These are phyloP conservation scores for Leucocoprinus leucothites DNA, from an alignment of 768 basidiomycete genomes.

Conservation along the genomic window DNA sequence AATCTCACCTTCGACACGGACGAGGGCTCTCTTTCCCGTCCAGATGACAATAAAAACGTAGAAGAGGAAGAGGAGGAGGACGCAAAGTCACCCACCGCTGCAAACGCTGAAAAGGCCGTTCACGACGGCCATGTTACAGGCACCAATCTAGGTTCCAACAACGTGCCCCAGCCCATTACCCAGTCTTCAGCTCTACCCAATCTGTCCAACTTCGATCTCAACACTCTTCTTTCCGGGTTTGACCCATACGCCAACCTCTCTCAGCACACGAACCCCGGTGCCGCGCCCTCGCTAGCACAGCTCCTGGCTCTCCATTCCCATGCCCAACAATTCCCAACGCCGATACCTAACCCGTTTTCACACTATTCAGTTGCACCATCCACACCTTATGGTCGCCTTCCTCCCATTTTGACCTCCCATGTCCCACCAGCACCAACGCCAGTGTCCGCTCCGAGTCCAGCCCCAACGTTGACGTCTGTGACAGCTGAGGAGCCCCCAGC, in stretches of 20 bases:
- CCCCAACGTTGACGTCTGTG: constrained; percentile 17
- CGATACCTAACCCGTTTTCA: constrained; percentile 20
- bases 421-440: constrained; percentile 15
- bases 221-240: constrained; percentile 35
- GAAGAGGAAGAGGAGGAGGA: constrained; percentile 52
- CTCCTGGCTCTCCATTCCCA: constrained; percentile 57
- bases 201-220: constrained; percentile 38
- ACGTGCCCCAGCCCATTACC: not conserved
- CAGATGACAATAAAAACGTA: constrained; percentile 33
- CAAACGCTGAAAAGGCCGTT: constrained; percentile 34
- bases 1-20: constrained; percentile 78
- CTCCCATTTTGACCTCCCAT: constrained; percentile 15
- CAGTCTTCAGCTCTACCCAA: constrained; percentile 19
- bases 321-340: constrained; percentile 16
- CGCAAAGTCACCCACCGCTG: constrained; percentile 28
- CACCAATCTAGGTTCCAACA: constrained; percentile 34
- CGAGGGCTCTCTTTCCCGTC: constrained; percentile 44
- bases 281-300: constrained; percentile 63
- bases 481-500: constrained; percentile 32
- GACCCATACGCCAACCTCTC: constrained; percentile 36
- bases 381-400: constrained; percentile 21
- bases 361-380: constrained; percentile 19
- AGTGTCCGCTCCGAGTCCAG: constrained; percentile 17
- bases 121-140: constrained; percentile 54
- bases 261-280: constrained; percentile 27